Base-by-base conservation (phyloP, 208 protist genomes). In the Acanthamoeba royreba region DNA sequence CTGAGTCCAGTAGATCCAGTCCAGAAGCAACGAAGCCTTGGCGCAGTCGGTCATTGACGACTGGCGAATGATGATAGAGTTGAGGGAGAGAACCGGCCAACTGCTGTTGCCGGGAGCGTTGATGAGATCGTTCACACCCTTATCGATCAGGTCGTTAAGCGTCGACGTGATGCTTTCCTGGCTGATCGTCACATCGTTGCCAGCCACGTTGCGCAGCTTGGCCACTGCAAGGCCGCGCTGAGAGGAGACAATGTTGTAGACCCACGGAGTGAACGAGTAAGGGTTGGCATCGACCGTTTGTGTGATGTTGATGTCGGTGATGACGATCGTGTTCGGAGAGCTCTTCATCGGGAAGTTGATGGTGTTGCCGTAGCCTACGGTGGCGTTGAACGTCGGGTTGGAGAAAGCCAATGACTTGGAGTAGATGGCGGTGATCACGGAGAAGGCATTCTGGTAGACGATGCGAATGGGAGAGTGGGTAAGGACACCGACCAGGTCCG, bases 1-100 rank as follows among this genome's bases (percentile, higher is more conserved):
- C 61, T 91, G 85, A 25, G 53, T 91, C 85, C 85, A 91, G 43
- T 91, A 91, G 38, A 72, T 28, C 53, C 49, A 91, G 13, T 91
- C 85, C n/a, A 91, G 53, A n/a, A 91, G 52, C 11, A 55, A 63
- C 22, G 31, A 19, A 13, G 52, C 85, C 9, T 38, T 17, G 53
- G 53, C 35, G 28, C 85, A 91, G 53, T 91, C 85, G 55, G 52
- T 72, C 61, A 72, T 72, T 7, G 61, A 91, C 9, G 38, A 38
- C 42, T 63, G 40, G n/a, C 85, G 85, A 22, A 74, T 72, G 49
- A 69, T 69, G 52, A 69, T 90, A 22, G 38, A 91, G 52, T 63
- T 91, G 85, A 91, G 19, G 33, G 53, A 35, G 53, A 52, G 38
- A 22, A 31, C 61, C 28, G 85, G 85, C 85, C 85, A 91, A 33